phyloP scores from a whole-genome alignment of 106 monocot genomes.

The Acorus gramineus region DNA sequence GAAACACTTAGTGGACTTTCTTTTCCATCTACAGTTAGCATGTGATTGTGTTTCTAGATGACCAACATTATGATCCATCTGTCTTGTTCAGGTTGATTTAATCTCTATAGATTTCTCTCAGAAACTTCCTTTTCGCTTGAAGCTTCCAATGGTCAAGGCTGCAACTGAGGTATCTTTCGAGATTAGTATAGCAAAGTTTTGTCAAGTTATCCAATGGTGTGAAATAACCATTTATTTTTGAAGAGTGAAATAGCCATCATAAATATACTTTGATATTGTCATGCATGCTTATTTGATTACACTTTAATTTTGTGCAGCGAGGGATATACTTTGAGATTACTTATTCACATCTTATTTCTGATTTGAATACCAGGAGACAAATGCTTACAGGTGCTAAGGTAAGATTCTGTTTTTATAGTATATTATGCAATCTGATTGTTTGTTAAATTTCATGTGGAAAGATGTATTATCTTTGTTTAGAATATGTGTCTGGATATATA shows the following conservation, averaged over 20 bases:
- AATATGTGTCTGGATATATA: too few species aligned
- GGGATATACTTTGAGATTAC: slow-evolving; percentile 80
- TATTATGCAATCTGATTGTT: too few species aligned
- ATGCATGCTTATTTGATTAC: background rate
- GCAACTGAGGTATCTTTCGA: slow-evolving; percentile 50
- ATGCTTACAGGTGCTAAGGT: slow-evolving; percentile 71
- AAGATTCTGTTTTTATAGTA: background rate
- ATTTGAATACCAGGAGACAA: slow-evolving; percentile 35
- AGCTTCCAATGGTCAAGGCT: slow-evolving; percentile 51
- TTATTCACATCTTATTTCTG: slow-evolving; percentile 52
- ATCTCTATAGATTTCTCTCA: slow-evolving; percentile 81
- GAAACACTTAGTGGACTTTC: too few species aligned
- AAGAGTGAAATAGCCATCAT: too few species aligned
- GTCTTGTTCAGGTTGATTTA: slow-evolving; percentile 55
- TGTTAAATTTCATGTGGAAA: too few species aligned
- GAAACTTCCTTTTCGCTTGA: slow-evolving; percentile 70
- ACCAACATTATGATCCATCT: background rate
- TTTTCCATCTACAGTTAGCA: too few species aligned
- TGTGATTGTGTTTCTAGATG: too few species aligned
- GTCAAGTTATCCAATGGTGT: too few species aligned
- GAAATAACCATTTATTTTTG: too few species aligned
- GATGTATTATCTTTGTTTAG: too few species aligned
- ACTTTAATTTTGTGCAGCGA: slow-evolving; percentile 37
- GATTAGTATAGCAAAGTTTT: too few species aligned
- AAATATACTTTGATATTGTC: background rate